phyloP scores from a whole-genome alignment of 2,329 filamentous ascomycete species.

The Huntiella abstrusa region DNA sequence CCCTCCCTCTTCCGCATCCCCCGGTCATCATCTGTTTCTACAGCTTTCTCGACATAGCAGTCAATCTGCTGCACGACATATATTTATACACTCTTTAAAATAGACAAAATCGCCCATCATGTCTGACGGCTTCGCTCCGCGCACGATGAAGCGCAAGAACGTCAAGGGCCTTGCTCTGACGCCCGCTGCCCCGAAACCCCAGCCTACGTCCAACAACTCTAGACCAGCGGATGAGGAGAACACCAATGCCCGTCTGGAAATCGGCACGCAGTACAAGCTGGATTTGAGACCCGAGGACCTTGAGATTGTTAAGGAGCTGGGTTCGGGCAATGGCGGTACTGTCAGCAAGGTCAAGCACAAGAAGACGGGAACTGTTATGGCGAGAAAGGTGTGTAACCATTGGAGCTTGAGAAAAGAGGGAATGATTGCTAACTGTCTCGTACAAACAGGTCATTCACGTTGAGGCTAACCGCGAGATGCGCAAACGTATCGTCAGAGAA shows the following conservation, averaged over 20 bases:
- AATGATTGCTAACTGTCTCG: not conserved
- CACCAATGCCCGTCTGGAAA: conserved; percentile 54
- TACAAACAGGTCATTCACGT: conserved; percentile 75
- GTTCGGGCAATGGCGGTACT: conserved; percentile 89
- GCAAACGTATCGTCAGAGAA: conserved; percentile 91
- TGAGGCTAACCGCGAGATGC: conserved; percentile 91
- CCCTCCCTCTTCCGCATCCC: not conserved
- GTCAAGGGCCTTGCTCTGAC: conserved; percentile 86
- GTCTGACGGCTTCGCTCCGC: conserved; percentile 44
- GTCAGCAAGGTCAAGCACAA: conserved; percentile 96
- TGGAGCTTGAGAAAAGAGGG: too few relatives aligned
- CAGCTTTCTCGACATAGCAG: not conserved
- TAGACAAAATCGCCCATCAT: conserved; percentile 21
- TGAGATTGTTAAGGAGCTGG: conserved; percentile 82
- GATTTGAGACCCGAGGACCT: conserved; percentile 84
- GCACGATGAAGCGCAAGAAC: conserved; percentile 97
- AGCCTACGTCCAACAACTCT: conserved; percentile 55
- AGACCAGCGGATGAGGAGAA: conserved; percentile 43
- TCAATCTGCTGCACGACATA: too few relatives aligned
- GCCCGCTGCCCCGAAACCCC: conserved; percentile 52
- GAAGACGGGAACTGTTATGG: conserved; percentile 91
- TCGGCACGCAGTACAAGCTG: conserved; percentile 91
- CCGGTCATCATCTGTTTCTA: not conserved
- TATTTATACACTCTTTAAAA: not conserved
- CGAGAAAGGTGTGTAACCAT: conserved; percentile 55